Conservation (phyloP, 257 asterid genomes). For the Ballota nigra region DNA sequence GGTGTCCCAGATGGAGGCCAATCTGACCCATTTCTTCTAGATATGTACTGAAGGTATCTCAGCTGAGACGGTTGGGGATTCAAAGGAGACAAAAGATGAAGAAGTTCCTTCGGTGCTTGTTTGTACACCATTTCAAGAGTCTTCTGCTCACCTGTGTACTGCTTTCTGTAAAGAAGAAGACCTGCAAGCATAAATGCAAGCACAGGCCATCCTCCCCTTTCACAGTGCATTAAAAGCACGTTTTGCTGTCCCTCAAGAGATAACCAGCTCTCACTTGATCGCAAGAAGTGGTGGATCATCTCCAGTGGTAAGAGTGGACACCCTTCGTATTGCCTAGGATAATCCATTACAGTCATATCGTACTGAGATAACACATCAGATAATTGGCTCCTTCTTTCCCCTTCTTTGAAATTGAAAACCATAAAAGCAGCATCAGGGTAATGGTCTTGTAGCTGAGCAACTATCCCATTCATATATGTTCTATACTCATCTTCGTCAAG, state of each 20-base stretch:
- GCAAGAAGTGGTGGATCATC: slow-evolving; percentile 94
- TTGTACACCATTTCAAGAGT: slow-evolving; percentile 97
- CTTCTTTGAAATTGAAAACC: slow-evolving; percentile 97
- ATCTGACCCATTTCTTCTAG: slow-evolving; percentile 79
- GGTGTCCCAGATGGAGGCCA: slow-evolving; percentile 95
- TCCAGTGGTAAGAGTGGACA: slow-evolving; percentile 86
- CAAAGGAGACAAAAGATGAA: slow-evolving; percentile 89
- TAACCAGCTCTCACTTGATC: slow-evolving; percentile 99
- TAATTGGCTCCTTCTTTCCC: slow-evolving; percentile 79
- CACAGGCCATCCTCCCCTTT: slow-evolving; percentile 99
- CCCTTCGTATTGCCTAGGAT: slow-evolving; percentile 93
- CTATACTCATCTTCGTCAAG: slow-evolving; percentile 90
- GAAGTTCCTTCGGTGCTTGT: slow-evolving; percentile 98
- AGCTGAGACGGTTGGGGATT: slow-evolving; percentile 99
- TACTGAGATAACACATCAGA: slow-evolving; percentile 87
- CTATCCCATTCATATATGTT: slow-evolving; percentile 87
- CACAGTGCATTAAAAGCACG: slow-evolving; percentile 94
- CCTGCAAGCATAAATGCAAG: slow-evolving; percentile 99
- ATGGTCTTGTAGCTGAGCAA: slow-evolving; percentile 95
- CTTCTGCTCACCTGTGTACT: slow-evolving; percentile 90
- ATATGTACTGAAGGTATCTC: slow-evolving; percentile 94
- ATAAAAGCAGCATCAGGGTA: slow-evolving; percentile 97
- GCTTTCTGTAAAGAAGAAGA: slow-evolving; percentile 91
- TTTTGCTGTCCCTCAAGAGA: slow-evolving; percentile 98
- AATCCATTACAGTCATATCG: slow-evolving; percentile 99